Evolutionary conservation across 176 grass and related monocot genomes (phyloP).

Genomic region (Oryza meyeriana): DNA sequence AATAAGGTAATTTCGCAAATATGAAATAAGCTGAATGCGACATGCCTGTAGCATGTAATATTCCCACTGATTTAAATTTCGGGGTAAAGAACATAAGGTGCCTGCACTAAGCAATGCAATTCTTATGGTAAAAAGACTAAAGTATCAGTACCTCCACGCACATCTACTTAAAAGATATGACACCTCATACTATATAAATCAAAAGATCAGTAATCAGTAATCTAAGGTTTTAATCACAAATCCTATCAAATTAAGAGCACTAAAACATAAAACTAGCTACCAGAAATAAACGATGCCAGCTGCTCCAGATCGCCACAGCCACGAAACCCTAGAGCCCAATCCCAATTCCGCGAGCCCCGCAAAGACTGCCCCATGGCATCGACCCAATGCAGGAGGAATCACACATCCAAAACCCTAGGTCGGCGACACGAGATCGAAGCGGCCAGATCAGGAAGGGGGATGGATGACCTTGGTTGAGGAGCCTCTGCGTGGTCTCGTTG

Average conservation of each 20-base stretch:
- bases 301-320: neutral
- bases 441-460: slow-evolving; percentile 3
- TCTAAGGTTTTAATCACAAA: neutral
- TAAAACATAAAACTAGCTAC: neutral
- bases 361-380: neutral
- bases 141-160: neutral
- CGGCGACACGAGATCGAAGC: slow-evolving; percentile 19
- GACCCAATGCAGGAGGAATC: slow-evolving; percentile 20
- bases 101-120: neutral
- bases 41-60: neutral
- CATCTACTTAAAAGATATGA: neutral
- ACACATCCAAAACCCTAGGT: slow-evolving; percentile 30
- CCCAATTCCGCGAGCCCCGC: neutral
- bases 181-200: neutral
- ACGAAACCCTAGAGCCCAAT: slow-evolving; percentile 39
- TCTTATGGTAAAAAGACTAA: neutral
- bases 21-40: neutral
- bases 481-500: slow-evolving; percentile 84
- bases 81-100: neutral
- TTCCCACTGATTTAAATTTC: neutral
- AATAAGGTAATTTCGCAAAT: neutral
- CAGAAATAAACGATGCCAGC: neutral
- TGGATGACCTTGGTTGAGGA: slow-evolving; percentile 74
- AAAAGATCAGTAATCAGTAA: slow-evolving; percentile 1
- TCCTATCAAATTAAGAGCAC: neutral